A percentile compares a stretch with the other conserved stretches of the same genome.
Evolutionary conservation across 164 flowering plant genomes (phyloP).

Genomic region (Buxus sempervirens): DNA sequence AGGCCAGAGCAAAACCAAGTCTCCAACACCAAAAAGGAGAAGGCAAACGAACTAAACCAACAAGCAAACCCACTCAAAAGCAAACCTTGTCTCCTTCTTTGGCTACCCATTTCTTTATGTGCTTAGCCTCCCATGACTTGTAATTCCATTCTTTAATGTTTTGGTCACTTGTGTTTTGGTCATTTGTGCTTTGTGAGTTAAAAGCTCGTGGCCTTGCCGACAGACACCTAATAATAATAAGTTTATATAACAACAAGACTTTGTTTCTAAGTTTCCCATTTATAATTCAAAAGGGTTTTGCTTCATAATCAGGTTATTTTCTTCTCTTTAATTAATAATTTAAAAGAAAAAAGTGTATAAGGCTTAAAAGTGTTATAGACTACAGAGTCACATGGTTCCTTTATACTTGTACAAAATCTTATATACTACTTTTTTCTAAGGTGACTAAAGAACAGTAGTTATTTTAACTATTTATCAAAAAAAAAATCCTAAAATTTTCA

Average conservation of each 20-base stretch:
- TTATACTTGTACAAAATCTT: too few species aligned
- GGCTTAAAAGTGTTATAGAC: too few species aligned
- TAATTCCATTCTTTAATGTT: not conserved
- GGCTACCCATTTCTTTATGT: constrained; percentile 2
- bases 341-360: too few species aligned
- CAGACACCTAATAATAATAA: not conserved
- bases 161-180: not conserved
- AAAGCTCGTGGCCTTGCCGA: not conserved
- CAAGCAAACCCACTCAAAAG: constrained; percentile 11
- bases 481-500: too few species aligned
- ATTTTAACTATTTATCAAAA: too few species aligned
- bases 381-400: too few species aligned
- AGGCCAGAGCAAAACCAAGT: not conserved
- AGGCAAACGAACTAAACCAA: not conserved
- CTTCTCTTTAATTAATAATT: too few species aligned
- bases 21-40: not conserved
- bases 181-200: constrained; percentile 10
- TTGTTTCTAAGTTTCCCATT: not conserved
- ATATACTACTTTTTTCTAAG: too few species aligned
- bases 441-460: too few species aligned
- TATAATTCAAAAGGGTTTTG: too few species aligned
- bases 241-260: not conserved
- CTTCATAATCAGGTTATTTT: too few species aligned
- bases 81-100: constrained; percentile 12
- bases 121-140: constrained; percentile 8